Evolutionary conservation across 176 grass and related monocot genomes (phyloP).

Genomic region (Ensete glaucum): DNA sequence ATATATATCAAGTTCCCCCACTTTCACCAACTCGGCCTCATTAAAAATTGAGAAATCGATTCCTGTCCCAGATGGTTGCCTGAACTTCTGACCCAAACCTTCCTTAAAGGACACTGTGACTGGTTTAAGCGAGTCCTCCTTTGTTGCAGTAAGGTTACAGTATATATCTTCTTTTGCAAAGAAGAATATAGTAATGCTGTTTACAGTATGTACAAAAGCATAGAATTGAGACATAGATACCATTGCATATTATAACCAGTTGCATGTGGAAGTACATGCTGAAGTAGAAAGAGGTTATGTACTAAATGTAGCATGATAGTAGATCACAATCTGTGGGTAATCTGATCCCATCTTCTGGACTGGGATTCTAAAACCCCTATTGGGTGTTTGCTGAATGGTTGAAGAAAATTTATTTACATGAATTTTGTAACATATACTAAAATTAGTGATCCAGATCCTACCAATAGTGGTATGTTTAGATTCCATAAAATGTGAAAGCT

Average conservation of each 20-base stretch:
- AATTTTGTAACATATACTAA: too few relatives aligned
- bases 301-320: too few relatives aligned
- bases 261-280: background rate
- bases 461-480: too few relatives aligned
- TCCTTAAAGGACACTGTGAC: slow-evolving; percentile 25
- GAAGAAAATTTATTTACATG: too few relatives aligned
- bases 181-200: slow-evolving; percentile 42
- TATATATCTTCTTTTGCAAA: slow-evolving; percentile 38
- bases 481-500: too few relatives aligned
- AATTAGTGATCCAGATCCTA: too few relatives aligned
- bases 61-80: slow-evolving; percentile 48
- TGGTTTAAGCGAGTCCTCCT: slow-evolving; percentile 31
- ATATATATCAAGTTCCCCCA: slow-evolving; percentile 31
- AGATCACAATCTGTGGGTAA: too few relatives aligned
- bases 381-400: too few relatives aligned
- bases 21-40: slow-evolving; percentile 30
- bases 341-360: too few relatives aligned
- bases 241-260: background rate
- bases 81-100: slow-evolving; percentile 41
- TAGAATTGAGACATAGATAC: too few relatives aligned
- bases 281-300: too few relatives aligned
- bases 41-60: slow-evolving; percentile 42
- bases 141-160: slow-evolving; percentile 26
- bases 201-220: slow-evolving; percentile 17
- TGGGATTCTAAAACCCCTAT: too few relatives aligned